Evolutionary conservation across 73 alveolate genomes (phyloP), one percentile per base, ranked within the genome.

Genomic region (Blepharisma stoltei): DNA sequence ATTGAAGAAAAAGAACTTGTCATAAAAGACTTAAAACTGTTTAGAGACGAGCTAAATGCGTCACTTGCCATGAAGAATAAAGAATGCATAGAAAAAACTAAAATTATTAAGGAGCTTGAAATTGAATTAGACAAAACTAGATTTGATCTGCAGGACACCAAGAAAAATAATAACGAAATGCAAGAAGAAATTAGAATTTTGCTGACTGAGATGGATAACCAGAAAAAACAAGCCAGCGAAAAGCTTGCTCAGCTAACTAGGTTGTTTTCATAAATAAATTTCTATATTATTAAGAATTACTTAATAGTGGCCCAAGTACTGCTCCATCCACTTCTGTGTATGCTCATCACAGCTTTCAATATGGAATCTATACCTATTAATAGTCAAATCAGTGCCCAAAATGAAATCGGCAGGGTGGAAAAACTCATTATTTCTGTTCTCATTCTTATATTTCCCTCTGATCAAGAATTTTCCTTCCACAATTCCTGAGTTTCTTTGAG

Each of bases 401-500:
- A 85, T 88, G 53, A 93, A 82, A 70, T 93, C 97, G n/a, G 89
- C 54, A n/a, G 95, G 93, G 69, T 80, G 46, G 71, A 90, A 32
- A 32, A 32, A 32, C 41, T 32, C 41, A 32, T 32, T 32, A 32
- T 32, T 80, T 68, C 81, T 89, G 71, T 85, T 90, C 78, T 87
- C 81, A 7, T 91, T 92, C 82, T 93, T 93, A 80, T 91, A 93
- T 85, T 84, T 90, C 65, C 90, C 89, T 84, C 97, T 95, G 81
- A 89, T 96, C 81, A 93, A 83, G 93, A 92, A 93, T 70, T 92
- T 92, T 50, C 97, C 97, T 76, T 91, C 98, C 71, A 86, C 81
- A 67, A 93, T 88, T 54, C 98, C 99, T 45, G 97, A 89, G 89
- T 94, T 94, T 92, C 96, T 90, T 52, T 93, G 92, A 32, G 93